Evolutionary conservation across 768 basidiomycete genomes (phyloP).

Genomic region (Pleurotus salmoneostramineus): DNA sequence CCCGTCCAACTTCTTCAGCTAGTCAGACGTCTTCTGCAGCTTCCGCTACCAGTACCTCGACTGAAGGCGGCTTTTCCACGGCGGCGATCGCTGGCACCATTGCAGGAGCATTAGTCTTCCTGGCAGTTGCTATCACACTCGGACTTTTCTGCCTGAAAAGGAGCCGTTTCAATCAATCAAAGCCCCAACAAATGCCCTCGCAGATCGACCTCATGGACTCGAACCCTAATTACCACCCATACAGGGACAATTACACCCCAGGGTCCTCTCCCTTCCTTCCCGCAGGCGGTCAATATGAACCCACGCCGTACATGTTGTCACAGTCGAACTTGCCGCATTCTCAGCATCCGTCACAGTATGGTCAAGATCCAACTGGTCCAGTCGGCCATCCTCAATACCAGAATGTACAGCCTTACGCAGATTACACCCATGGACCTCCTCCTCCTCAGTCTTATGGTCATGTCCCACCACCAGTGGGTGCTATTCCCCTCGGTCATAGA

Average conservation of each 20-base stretch:
- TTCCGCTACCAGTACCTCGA: slow-evolving; percentile 20
- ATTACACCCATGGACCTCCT: background rate
- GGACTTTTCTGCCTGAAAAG: slow-evolving; percentile 47
- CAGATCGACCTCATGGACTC: slow-evolving; percentile 29
- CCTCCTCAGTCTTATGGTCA: background rate
- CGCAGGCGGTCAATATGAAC: slow-evolving; percentile 12
- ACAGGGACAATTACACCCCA: slow-evolving; percentile 5
- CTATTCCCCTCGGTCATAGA: background rate
- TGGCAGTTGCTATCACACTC: slow-evolving; percentile 48
- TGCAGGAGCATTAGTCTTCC: slow-evolving; percentile 48
- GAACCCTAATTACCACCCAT: slow-evolving; percentile 24
- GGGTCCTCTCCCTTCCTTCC: slow-evolving; percentile 26
- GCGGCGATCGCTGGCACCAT: slow-evolving; percentile 50
- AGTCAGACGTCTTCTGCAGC: slow-evolving; percentile 18
- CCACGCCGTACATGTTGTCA: slow-evolving; percentile 2
- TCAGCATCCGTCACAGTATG: background rate
- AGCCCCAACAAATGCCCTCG: slow-evolving; percentile 28
- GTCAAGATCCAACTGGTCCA: background rate
- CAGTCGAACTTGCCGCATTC: background rate
- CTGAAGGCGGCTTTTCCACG: slow-evolving; percentile 26
- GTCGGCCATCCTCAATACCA: background rate
- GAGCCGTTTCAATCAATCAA: slow-evolving; percentile 19
- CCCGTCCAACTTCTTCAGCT: slow-evolving; percentile 16
- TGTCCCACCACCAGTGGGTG: background rate
- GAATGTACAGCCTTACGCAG: slow-evolving; percentile 11